Conservation (phyloP, 441 rosid genomes). For the Viola pubescens region DNA sequence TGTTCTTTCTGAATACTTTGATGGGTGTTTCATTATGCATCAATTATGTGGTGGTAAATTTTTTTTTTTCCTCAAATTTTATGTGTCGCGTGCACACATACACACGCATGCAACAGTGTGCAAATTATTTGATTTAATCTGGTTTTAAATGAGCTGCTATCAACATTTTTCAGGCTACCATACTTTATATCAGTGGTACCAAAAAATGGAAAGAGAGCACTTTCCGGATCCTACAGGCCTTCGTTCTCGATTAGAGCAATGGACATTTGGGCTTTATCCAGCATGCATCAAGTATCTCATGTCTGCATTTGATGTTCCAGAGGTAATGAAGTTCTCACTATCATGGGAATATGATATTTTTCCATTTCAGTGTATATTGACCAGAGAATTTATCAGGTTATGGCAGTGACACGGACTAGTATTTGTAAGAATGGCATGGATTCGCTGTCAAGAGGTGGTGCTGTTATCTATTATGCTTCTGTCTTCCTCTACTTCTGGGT, state of each 20-base stretch:
- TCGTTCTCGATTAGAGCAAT: slow-evolving; percentile 87
- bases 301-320: slow-evolving; percentile 98
- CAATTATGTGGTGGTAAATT: too few relatives aligned
- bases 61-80: too few relatives aligned
- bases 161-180: slow-evolving; percentile 64
- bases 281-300: slow-evolving; percentile 98
- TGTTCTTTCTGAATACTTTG: too few relatives aligned
- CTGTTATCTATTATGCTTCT: slow-evolving; percentile 78
- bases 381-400: slow-evolving; percentile 49
- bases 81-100: too few relatives aligned
- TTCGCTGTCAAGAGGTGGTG: slow-evolving; percentile 81
- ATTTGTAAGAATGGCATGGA: slow-evolving; percentile 80
- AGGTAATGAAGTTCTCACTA: slow-evolving; percentile 40
- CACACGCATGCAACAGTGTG: too few relatives aligned
- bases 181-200: slow-evolving; percentile 91
- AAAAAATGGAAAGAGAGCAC: slow-evolving; percentile 83
- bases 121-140: too few relatives aligned
- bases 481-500: slow-evolving; percentile 99
- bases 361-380: slow-evolving; percentile 7
- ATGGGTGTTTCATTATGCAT: too few relatives aligned
- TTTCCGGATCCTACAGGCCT: slow-evolving; percentile 99
- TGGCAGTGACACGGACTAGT: slow-evolving; percentile 87
- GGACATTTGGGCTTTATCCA: slow-evolving; percentile 98
- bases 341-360: slow-evolving; percentile 4
- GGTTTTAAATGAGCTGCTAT: slow-evolving; percentile 2